Percentiles rank a stretch among this genome's conserved stretches.
phyloP scores from a whole-genome alignment of 805 yeast species.

The Wickerhamiella domercqiae region DNA sequence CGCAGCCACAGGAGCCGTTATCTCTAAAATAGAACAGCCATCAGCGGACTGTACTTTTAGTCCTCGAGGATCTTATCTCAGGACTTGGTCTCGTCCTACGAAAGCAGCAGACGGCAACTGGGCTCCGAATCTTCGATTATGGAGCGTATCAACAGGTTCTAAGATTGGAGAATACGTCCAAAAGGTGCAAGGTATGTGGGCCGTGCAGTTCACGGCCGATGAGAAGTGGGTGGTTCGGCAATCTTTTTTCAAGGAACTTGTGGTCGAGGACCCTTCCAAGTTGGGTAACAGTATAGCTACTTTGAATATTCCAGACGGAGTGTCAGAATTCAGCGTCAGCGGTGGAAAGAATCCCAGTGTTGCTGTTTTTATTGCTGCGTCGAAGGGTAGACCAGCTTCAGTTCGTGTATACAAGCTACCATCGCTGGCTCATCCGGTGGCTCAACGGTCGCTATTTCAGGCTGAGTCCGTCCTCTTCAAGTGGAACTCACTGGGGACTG shows the following conservation, averaged over 20 bases:
- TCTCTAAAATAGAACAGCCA: conserved; percentile 29
- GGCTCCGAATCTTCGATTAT: conserved; percentile 66
- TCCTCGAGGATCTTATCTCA: conserved; percentile 68
- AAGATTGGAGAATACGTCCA: conserved; percentile 51
- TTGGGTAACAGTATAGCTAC: conserved; percentile 35
- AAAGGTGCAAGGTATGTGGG: conserved; percentile 67
- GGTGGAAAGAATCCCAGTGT: conserved; percentile 85
- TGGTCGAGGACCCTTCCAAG: conserved; percentile 44
- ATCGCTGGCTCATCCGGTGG: conserved; percentile 58
- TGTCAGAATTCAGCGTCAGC: conserved; percentile 50
- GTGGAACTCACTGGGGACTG: conserved; percentile 94
- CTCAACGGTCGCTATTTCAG: conserved; percentile 80
- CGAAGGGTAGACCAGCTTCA: conserved; percentile 74
- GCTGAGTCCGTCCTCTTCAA: conserved; percentile 85
- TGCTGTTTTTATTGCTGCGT: conserved; percentile 82
- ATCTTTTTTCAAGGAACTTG: conserved; percentile 36
- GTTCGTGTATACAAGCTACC: conserved; percentile 75
- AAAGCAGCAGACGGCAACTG: conserved; percentile 59
- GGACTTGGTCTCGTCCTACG: conserved; percentile 82
- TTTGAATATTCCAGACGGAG: conserved; percentile 36
- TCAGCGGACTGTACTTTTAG: conserved; percentile 79
- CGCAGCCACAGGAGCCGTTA: conserved; percentile 29
- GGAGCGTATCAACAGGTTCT: conserved; percentile 37
- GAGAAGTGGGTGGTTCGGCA: conserved; percentile 54
- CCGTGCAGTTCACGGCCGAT: conserved; percentile 73